These are phyloP conservation scores for Diaporthe citriasiana DNA, from an alignment of 2,329 filamentous ascomycete species.

Conservation along the genomic window DNA sequence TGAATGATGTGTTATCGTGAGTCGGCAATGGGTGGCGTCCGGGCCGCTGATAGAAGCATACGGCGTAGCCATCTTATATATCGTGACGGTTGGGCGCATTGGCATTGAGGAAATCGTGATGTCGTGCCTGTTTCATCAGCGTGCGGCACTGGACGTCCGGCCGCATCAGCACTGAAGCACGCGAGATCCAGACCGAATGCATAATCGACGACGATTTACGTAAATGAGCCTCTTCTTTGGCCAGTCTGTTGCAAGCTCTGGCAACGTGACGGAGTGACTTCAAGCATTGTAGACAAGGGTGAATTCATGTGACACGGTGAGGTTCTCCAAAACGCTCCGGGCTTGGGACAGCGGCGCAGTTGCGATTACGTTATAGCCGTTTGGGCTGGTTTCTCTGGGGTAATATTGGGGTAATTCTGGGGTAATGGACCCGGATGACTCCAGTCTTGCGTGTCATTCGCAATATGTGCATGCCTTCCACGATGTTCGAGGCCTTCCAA, in stretches of 20 bases:
- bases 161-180: slow-evolving; percentile 23
- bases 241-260: slow-evolving; percentile 8
- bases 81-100: slow-evolving; percentile 6
- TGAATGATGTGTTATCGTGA: not conserved
- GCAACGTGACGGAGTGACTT: slow-evolving; percentile 25
- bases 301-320: slow-evolving; percentile 32
- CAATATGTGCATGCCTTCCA: slow-evolving; percentile 8
- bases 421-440: slow-evolving; percentile 38
- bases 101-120: not conserved
- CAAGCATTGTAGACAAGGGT: slow-evolving; percentile 20
- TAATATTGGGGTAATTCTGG: slow-evolving; percentile 42
- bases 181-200: slow-evolving; percentile 33
- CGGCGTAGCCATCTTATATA: slow-evolving; percentile 27
- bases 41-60: not conserved
- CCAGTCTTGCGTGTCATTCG: slow-evolving; percentile 34
- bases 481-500: slow-evolving; percentile 16
- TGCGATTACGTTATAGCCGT: slow-evolving; percentile 42
- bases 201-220: slow-evolving; percentile 34
- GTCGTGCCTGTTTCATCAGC: slow-evolving; percentile 14
- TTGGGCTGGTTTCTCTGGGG: slow-evolving; percentile 36
- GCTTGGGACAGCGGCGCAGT: slow-evolving; percentile 2
- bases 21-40: not conserved
- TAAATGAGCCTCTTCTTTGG: slow-evolving; percentile 34
- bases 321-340: not conserved
- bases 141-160: not conserved